Percentiles rank a stretch among this genome's conserved stretches.
phyloP scores from a whole-genome alignment of 441 rosid species.

The Corymbia calophylla region DNA sequence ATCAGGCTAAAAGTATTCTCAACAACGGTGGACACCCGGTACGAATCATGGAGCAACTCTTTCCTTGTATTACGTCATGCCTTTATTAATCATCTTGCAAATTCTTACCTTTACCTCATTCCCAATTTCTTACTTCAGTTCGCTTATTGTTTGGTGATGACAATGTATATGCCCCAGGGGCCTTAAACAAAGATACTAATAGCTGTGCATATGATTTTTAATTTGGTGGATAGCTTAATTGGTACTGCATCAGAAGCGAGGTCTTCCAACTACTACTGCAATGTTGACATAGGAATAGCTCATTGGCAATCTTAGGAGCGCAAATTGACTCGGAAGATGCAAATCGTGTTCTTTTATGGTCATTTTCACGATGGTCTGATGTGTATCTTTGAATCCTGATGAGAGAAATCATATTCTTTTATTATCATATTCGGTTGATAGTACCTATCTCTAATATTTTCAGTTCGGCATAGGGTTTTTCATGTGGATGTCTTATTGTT shows the following conservation, averaged over 20 bases:
- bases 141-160: neutral
- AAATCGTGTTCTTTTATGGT: no score
- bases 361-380: no score
- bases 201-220: neutral
- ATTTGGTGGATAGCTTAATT: no score
- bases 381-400: rapidly evolving
- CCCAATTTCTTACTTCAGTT: rapidly evolving
- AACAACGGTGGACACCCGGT: rapidly evolving
- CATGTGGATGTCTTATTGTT: no score
- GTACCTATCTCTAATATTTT: no score
- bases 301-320: neutral
- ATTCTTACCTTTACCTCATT: neutral
- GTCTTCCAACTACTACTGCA: no score
- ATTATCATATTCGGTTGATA: no score
- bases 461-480: no score
- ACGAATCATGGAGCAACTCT: rapidly evolving
- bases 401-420: no score
- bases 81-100: neutral
- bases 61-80: neutral
- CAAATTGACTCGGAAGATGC: neutral
- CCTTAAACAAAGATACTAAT: neutral
- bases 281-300: no score
- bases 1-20: no score
- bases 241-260: no score
- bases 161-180: neutral